A percentile compares a stretch with the other conserved stretches of the same genome.
Evolutionary conservation across 495 filamentous ascomycete genomes (phyloP).

Genomic region (Hypomontagnella submonticulosa): DNA sequence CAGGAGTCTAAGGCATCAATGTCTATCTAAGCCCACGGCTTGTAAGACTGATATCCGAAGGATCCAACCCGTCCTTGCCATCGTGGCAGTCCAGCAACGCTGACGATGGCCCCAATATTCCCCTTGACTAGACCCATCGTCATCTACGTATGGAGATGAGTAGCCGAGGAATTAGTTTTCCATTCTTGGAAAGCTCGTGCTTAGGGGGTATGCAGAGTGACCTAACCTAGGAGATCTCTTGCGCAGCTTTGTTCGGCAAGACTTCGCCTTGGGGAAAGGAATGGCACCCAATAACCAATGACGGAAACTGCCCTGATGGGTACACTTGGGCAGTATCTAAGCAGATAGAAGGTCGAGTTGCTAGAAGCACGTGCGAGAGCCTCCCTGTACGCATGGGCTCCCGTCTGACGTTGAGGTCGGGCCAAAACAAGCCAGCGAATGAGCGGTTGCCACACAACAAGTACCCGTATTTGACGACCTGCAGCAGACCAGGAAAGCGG

Average conservation of each 20-base stretch:
- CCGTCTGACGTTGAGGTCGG: constrained; percentile 48
- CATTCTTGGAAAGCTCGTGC: constrained; percentile 33
- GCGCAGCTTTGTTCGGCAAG: constrained; percentile 37
- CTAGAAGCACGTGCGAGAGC: constrained; percentile 42
- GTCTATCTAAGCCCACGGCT: constrained; percentile 10
- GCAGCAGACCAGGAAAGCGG: constrained; percentile 41
- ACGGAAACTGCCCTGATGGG: constrained; percentile 11
- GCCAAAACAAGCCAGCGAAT: constrained; percentile 48
- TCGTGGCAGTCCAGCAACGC: constrained; percentile 36
- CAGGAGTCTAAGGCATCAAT: constrained; percentile 37
- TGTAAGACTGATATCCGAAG: constrained; percentile 30
- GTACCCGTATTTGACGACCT: constrained; percentile 46
- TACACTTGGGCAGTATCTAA: constrained; percentile 13
- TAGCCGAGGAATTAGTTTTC: constrained; percentile 30
- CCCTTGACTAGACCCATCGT: constrained; percentile 26
- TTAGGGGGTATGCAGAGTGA: constrained; percentile 40
- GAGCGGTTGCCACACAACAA: constrained; percentile 45
- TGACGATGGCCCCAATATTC: constrained; percentile 25
- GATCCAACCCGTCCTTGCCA: constrained; percentile 22
- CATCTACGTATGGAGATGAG: constrained; percentile 25
- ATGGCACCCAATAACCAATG: constrained; percentile 33
- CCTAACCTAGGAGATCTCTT: constrained; percentile 40
- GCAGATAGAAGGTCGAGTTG: constrained; percentile 20
- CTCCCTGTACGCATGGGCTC: constrained; percentile 41
- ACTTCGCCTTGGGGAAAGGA: constrained; percentile 27